Percentiles rank a stretch among this genome's conserved stretches.
Evolutionary conservation across 2,329 filamentous ascomycete species (phyloP).

Genomic region (Colletotrichum sp.): DNA sequence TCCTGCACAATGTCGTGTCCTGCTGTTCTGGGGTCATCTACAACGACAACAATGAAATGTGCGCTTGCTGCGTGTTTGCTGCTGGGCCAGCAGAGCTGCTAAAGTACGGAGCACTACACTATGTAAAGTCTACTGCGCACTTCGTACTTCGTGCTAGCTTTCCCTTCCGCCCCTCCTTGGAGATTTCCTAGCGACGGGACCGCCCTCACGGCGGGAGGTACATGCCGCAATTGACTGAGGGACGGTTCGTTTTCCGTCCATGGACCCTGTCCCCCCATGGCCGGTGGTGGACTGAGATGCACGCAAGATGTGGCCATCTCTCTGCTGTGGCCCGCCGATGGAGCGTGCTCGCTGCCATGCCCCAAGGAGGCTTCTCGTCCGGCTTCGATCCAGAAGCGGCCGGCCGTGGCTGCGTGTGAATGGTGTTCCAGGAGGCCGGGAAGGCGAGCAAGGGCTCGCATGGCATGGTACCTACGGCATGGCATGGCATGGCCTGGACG

Average conservation of each 20-base stretch:
- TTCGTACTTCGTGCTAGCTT: neutral
- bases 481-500: slow-evolving; percentile 11
- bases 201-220: neutral
- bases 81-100: neutral
- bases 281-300: slow-evolving; percentile 11
- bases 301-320: slow-evolving; percentile 15
- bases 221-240: neutral
- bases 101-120: neutral
- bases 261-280: neutral
- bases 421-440: slow-evolving; percentile 17
- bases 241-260: neutral
- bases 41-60: neutral
- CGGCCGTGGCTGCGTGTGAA: slow-evolving; percentile 12
- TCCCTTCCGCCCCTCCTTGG: neutral
- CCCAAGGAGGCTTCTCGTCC: slow-evolving; percentile 15
- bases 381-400: slow-evolving; percentile 8
- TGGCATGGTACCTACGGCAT: slow-evolving; percentile 12
- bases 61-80: neutral
- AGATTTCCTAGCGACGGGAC: neutral
- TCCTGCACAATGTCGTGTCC: neutral
- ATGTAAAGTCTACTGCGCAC: neutral
- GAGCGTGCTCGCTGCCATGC: neutral
- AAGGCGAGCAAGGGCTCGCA: slow-evolving; percentile 5
- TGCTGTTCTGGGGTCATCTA: neutral
- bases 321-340: neutral